Percentiles rank a stretch among this genome's conserved stretches.
phyloP scores from a whole-genome alignment of 805 yeast species.

The Candida cerambycidarum region DNA sequence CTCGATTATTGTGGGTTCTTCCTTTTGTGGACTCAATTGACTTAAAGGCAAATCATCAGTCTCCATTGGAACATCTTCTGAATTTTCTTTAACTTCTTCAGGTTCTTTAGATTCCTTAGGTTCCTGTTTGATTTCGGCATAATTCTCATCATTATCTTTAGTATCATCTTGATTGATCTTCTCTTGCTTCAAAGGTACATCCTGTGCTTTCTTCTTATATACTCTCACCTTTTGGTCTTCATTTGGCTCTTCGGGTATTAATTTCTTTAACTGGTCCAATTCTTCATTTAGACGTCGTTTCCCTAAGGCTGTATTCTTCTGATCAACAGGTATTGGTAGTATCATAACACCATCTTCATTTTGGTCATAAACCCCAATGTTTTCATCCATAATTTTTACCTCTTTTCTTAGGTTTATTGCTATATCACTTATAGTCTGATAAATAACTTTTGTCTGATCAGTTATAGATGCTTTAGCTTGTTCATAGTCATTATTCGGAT shows the following conservation, averaged over 20 bases:
- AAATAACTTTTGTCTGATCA: slow-evolving; percentile 47
- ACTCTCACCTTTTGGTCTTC: slow-evolving; percentile 9
- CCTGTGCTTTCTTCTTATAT: slow-evolving; percentile 12
- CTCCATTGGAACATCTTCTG: slow-evolving; percentile 1
- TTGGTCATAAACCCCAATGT: slow-evolving; percentile 47
- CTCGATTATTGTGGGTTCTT: slow-evolving; percentile 9
- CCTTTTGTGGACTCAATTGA: slow-evolving; percentile 1
- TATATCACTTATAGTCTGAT: slow-evolving; percentile 54
- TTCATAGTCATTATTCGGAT: slow-evolving; percentile 21
- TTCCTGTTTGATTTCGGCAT: slow-evolving; percentile 2
- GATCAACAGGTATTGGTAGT: slow-evolving; percentile 66
- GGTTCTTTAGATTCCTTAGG: slow-evolving; percentile 1
- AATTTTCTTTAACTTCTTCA: neutral
- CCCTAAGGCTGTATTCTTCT: slow-evolving; percentile 70
- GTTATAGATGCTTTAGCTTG: slow-evolving; percentile 41
- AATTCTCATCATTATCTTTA: too few species aligned
- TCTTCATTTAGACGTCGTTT: slow-evolving; percentile 54
- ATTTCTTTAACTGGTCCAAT: slow-evolving; percentile 22
- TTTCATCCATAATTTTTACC: slow-evolving; percentile 61
- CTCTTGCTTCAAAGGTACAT: neutral
- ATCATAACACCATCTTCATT: slow-evolving; percentile 50
- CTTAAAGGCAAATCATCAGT: slow-evolving; percentile 2
- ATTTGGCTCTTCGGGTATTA: slow-evolving; percentile 15
- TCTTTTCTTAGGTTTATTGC: slow-evolving; percentile 65
- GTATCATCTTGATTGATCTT: neutral